Conservation (phyloP, 2,329 filamentous ascomycete species). For the Microsporum audouinii region DNA sequence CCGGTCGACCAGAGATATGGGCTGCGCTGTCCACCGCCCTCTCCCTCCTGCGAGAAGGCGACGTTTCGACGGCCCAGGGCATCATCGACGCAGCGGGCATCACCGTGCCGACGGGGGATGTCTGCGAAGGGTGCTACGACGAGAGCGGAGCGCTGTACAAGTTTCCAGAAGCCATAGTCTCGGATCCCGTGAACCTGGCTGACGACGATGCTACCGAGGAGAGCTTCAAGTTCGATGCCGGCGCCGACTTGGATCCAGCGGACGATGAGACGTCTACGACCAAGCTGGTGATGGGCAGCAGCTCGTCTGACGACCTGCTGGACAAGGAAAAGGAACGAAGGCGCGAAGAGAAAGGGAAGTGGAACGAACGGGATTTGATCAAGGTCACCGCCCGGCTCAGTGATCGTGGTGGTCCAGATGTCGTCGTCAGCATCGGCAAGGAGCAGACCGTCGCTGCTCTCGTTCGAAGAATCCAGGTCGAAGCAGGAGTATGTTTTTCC, state of each 20-base stretch:
- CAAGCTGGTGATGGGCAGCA: conserved; percentile 28
- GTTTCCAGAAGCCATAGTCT: conserved; percentile 56
- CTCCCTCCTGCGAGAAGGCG: conserved; percentile 53
- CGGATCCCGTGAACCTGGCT: conserved; percentile 42
- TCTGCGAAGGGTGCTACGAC: conserved; percentile 63
- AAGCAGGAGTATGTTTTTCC: conserved; percentile 47
- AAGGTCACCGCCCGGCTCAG: conserved; percentile 53
- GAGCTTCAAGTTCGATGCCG: conserved; percentile 12
- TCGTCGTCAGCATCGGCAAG: conserved; percentile 47
- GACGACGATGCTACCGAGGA: conserved; percentile 14
- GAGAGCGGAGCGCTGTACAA: conserved; percentile 57
- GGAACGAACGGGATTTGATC: conserved; percentile 44
- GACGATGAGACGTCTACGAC: conserved; percentile 16
- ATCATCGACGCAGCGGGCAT: conserved; percentile 69
- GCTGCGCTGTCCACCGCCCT: conserved; percentile 57
- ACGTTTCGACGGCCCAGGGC: conserved; percentile 60
- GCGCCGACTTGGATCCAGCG: conserved; percentile 18
- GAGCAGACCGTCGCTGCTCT: conserved; percentile 55
- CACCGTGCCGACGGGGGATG: conserved; percentile 60
- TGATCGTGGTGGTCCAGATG: conserved; percentile 52
- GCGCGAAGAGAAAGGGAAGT: conserved; percentile 51
- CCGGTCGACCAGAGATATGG: conserved; percentile 69
- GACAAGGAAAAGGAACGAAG: conserved; percentile 30
- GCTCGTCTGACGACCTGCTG: conserved; percentile 30
- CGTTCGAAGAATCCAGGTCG: conserved; percentile 50